Evolutionary conservation across 2,329 filamentous ascomycete species (phyloP).

Genomic region (Neonectria coccinea): DNA sequence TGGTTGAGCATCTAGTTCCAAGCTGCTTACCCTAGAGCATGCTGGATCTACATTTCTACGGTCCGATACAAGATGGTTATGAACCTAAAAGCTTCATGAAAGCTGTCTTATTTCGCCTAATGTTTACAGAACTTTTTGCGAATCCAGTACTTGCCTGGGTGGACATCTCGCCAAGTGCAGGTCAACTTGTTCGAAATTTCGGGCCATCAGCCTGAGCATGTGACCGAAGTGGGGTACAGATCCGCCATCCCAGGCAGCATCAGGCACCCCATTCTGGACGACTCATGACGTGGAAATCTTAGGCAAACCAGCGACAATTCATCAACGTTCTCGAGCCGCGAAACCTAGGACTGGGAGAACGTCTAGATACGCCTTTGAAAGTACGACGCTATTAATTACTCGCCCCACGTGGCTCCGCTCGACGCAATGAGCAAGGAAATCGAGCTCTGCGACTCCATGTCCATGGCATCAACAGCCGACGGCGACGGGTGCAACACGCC

Average conservation of each 20-base stretch:
- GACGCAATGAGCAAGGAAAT: conserved; percentile 33
- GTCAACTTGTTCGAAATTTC: not conserved
- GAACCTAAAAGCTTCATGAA: too few species aligned
- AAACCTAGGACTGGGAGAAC: not conserved
- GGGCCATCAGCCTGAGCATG: conserved; percentile 4
- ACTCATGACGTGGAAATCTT: not conserved
- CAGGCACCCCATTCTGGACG: not conserved
- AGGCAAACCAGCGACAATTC: not conserved
- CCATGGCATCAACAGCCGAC: conserved; percentile 37
- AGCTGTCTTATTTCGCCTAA: too few species aligned
- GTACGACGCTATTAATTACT: not conserved
- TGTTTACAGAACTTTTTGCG: not conserved
- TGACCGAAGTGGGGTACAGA: conserved; percentile 20
- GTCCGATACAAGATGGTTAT: too few species aligned
- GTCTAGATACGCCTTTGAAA: not conserved
- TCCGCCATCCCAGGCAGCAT: not conserved
- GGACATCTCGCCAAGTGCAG: not conserved
- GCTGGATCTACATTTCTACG: too few species aligned
- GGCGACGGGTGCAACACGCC: conserved; percentile 33
- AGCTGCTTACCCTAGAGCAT: too few species aligned
- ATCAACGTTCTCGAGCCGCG: not conserved
- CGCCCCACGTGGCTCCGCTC: too few species aligned
- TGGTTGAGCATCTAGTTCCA: too few species aligned
- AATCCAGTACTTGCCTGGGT: not conserved
- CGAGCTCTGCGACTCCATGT: conserved; percentile 35